phyloP scores from a whole-genome alignment of 768 basidiomycete species.

The Hypholoma sublateritium region DNA sequence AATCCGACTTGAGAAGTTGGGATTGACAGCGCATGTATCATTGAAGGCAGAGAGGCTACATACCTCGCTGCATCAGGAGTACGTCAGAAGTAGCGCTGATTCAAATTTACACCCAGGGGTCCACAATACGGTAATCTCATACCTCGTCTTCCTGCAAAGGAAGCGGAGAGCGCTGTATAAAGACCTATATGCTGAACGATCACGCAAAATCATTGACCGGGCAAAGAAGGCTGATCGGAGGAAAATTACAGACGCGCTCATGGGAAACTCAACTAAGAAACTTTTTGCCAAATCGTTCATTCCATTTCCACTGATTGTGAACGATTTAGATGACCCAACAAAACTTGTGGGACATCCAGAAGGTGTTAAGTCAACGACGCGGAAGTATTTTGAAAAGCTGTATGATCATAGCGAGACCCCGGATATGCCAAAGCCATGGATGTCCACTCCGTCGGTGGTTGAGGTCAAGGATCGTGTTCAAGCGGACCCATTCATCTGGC shows the following conservation, averaged over 20 bases:
- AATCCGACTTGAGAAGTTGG: background rate
- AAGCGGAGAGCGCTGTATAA: background rate
- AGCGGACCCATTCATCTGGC: constrained; percentile 25
- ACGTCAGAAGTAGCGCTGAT: background rate
- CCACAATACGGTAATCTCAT: background rate
- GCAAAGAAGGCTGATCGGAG: background rate
- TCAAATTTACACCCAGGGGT: no score
- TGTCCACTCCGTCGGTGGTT: constrained; percentile 16
- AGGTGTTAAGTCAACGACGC: constrained; percentile 9
- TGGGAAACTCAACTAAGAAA: constrained; percentile 8
- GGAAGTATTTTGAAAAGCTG: constrained; percentile 8
- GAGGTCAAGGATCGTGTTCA: constrained; percentile 8
- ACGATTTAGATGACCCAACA: background rate
- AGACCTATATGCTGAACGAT: background rate
- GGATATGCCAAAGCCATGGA: constrained; percentile 22
- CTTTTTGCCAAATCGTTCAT: background rate
- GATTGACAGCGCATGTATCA: background rate
- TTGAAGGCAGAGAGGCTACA: background rate
- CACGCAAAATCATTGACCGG: background rate
- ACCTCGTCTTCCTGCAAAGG: background rate
- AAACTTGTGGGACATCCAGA: constrained; percentile 7
- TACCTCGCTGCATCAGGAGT: background rate
- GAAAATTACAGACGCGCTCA: background rate
- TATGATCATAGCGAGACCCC: constrained; percentile 8
- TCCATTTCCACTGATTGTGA: constrained; percentile 3